Evolutionary conservation across 352 stramenopile species (phyloP).

Genomic region (Sclerospora graminicola): DNA sequence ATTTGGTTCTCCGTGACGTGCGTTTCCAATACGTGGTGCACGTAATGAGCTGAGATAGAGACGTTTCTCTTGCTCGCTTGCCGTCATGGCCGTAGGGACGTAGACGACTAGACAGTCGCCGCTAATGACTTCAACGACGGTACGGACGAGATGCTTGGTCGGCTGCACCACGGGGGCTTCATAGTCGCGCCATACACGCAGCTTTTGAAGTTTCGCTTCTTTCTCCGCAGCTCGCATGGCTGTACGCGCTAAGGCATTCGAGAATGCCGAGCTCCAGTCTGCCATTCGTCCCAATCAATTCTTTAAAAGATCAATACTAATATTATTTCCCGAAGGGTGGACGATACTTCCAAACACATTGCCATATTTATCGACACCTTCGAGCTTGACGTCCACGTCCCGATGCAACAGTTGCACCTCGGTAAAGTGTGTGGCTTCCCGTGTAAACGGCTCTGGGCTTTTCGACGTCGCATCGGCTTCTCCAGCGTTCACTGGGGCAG

Average conservation of each 20-base stretch:
- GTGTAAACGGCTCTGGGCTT: constrained; percentile 75
- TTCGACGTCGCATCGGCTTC: constrained; percentile 8
- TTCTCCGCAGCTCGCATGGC: constrained; percentile 89
- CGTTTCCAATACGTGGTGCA: too few species aligned
- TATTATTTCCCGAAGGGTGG: constrained; percentile 93
- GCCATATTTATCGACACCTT: constrained; percentile 93
- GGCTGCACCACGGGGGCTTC: constrained; percentile 70
- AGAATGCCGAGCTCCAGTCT: constrained; percentile 92
- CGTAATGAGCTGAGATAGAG: too few species aligned
- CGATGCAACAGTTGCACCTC: constrained; percentile 94
- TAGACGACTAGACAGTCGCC: too few species aligned
- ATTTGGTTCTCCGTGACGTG: too few species aligned
- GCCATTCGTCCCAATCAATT: constrained; percentile 90
- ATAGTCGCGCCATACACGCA: constrained; percentile 84
- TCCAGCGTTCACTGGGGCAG: constrained; percentile 33
- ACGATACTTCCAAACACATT: constrained; percentile 94
- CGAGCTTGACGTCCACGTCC: constrained; percentile 90
- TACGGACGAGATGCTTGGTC: too few species aligned
- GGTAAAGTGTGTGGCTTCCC: constrained; percentile 92
- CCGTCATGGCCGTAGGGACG: constrained; percentile 44
- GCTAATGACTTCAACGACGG: too few species aligned
- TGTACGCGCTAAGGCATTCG: constrained; percentile 69
- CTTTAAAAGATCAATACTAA: constrained; percentile 96
- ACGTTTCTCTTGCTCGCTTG: constrained; percentile 81
- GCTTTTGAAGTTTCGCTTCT: constrained; percentile 80